Evolutionary conservation across 177 flowering plant genomes (phyloP).

Genomic region (Vitis hybrid): DNA sequence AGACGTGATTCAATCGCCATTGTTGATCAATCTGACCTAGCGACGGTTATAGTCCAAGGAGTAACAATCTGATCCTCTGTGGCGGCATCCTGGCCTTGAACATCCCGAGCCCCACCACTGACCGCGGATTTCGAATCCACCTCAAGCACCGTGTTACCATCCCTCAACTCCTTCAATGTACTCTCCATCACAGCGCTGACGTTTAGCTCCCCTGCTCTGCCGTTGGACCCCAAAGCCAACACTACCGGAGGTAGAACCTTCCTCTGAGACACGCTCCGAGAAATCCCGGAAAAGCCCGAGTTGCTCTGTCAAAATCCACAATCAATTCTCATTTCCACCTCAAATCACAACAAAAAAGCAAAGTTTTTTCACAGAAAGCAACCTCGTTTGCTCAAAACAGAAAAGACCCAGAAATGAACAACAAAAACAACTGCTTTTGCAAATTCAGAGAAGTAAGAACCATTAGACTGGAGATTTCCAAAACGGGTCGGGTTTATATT

Average conservation of each 20-base stretch:
- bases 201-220: conserved; percentile 29
- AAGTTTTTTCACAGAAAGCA: not conserved
- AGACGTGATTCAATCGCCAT: too few relatives aligned
- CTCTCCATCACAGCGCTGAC: conserved; percentile 38
- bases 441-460: not conserved
- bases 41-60: conserved; percentile 72
- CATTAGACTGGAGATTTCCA: conserved; percentile 6
- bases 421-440: not conserved
- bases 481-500: conserved; percentile 24
- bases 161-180: conserved; percentile 34
- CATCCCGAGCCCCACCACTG: conserved; percentile 54
- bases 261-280: conserved; percentile 16
- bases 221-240: conserved; percentile 27
- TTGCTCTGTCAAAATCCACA: conserved; percentile 36
- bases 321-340: not conserved
- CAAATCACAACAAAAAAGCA: not conserved
- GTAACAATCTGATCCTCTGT: conserved; percentile 69
- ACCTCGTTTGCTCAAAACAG: not conserved
- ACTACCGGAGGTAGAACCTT: conserved; percentile 22
- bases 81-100: conserved; percentile 64
- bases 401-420: conserved; percentile 1
- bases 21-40: conserved; percentile 37
- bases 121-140: conserved; percentile 32
- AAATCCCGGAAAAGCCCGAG: conserved; percentile 27
- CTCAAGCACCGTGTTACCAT: conserved; percentile 25